Evolutionary conservation across 1,139 yeast species (phyloP).

Genomic region (Lodderomyces margitis): DNA sequence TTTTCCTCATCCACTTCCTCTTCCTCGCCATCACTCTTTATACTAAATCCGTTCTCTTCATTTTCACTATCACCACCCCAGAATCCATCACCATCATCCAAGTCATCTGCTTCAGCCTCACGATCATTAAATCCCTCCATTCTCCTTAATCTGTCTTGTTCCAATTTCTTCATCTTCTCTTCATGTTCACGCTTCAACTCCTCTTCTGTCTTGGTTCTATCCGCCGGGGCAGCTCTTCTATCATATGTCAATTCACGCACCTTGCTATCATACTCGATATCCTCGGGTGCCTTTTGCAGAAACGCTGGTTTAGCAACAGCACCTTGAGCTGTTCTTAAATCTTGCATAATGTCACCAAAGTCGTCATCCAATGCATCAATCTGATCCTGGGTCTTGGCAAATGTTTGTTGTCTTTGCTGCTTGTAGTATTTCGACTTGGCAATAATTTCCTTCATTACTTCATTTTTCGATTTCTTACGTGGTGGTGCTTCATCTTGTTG

Average conservation of each 20-base stretch:
- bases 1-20: slow-evolving; percentile 25
- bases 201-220: slow-evolving; percentile 88
- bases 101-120: slow-evolving; percentile 66
- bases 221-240: slow-evolving; percentile 92
- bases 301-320: slow-evolving; percentile 21
- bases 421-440: slow-evolving; percentile 92
- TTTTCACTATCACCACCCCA: slow-evolving; percentile 53
- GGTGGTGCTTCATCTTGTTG: slow-evolving; percentile 33
- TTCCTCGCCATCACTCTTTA: slow-evolving; percentile 21
- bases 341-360: slow-evolving; percentile 68
- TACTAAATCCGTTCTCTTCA: slow-evolving; percentile 34
- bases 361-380: slow-evolving; percentile 78
- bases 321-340: slow-evolving; percentile 39
- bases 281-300: slow-evolving; percentile 41
- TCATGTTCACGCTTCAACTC: slow-evolving; percentile 70
- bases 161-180: slow-evolving; percentile 66
- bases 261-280: slow-evolving; percentile 66
- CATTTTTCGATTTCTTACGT: slow-evolving; percentile 82
- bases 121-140: slow-evolving; percentile 71
- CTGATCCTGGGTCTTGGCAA: slow-evolving; percentile 65
- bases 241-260: slow-evolving; percentile 82
- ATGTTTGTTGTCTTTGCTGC: slow-evolving; percentile 80
- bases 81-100: slow-evolving; percentile 55
- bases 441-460: slow-evolving; percentile 94
- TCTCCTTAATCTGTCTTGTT: slow-evolving; percentile 73